Percentiles rank a stretch among this genome's conserved stretches.
Evolutionary conservation across 257 asterid species (phyloP).

Genomic region (Linaria vulgaris): DNA sequence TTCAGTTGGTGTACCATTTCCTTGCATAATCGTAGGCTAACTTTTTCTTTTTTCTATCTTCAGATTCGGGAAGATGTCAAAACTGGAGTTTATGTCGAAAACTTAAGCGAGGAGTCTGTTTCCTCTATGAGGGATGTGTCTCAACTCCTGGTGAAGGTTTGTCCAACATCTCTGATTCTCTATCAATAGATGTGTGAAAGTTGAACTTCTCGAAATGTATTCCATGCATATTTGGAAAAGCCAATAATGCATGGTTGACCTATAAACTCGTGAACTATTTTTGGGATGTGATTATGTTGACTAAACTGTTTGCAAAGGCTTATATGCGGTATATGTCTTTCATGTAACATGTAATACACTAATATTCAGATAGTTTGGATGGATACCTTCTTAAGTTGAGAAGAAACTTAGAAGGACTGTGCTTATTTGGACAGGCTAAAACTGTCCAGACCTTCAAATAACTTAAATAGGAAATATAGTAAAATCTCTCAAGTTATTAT

Average conservation of each 20-base stretch:
- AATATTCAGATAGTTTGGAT: too few species aligned
- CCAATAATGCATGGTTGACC: slow-evolving; percentile 7
- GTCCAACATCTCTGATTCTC: slow-evolving; percentile 14
- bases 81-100: slow-evolving; percentile 91
- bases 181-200: slow-evolving; percentile 6
- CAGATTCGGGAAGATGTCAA: slow-evolving; percentile 95
- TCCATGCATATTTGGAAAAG: not conserved
- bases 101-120: slow-evolving; percentile 89
- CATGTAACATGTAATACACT: too few species aligned
- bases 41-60: slow-evolving; percentile 25
- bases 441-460: too few species aligned
- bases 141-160: slow-evolving; percentile 84
- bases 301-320: not conserved
- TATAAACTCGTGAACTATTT: slow-evolving; percentile 14
- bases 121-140: slow-evolving; percentile 84
- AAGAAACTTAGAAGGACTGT: too few species aligned
- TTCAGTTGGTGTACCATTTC: slow-evolving; percentile 7
- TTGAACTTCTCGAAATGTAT: slow-evolving; percentile 8
- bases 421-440: too few species aligned
- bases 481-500: too few species aligned
- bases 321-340: too few species aligned
- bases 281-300: slow-evolving; percentile 1
- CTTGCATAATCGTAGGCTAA: too few species aligned
- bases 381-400: too few species aligned
- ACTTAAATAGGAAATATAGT: too few species aligned